Evolutionary conservation across 2,329 filamentous ascomycete genomes (phyloP).

Genomic region (Curvularia hawaiiensis): DNA sequence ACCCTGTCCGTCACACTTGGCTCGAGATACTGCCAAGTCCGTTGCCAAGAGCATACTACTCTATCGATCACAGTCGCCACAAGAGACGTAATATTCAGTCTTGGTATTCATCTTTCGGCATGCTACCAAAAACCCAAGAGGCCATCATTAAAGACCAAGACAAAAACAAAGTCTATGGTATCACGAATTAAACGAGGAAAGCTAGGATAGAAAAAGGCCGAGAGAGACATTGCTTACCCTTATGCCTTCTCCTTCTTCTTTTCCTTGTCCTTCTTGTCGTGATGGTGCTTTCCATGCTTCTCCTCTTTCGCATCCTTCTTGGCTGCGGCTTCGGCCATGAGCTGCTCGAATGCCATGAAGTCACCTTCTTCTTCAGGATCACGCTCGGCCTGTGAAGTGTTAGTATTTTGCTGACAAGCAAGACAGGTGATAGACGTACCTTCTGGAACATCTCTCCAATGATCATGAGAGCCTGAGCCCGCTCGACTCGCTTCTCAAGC

Average conservation of each 20-base stretch:
- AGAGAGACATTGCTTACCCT: conserved; percentile 6
- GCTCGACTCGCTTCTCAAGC: conserved; percentile 83
- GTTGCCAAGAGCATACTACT: background rate
- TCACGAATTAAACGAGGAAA: conserved; percentile 26
- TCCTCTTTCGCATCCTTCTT: conserved; percentile 89
- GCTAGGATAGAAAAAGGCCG: background rate
- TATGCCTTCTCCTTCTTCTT: conserved; percentile 35
- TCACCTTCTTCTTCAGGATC: conserved; percentile 96
- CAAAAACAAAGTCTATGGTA: conserved; percentile 35
- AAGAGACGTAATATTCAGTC: background rate
- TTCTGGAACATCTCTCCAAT: conserved; percentile 88
- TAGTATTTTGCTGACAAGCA: background rate
- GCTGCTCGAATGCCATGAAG: conserved; percentile 97
- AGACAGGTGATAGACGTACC: conserved; percentile 58
- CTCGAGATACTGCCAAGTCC: background rate
- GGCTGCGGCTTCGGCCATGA: conserved; percentile 93
- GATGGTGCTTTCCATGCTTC: conserved; percentile 73
- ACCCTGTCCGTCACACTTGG: background rate
- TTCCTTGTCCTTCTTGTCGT: conserved; percentile 42
- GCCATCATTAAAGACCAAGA: background rate
- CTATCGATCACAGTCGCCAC: background rate
- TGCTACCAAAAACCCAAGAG: background rate
- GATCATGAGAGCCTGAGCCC: conserved; percentile 86
- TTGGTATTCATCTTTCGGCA: background rate
- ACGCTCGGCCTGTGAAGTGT: conserved; percentile 70